These are phyloP conservation scores for Eucalyptus coolabah DNA, from an alignment of 345 rosid genomes.

Conservation along the genomic window DNA sequence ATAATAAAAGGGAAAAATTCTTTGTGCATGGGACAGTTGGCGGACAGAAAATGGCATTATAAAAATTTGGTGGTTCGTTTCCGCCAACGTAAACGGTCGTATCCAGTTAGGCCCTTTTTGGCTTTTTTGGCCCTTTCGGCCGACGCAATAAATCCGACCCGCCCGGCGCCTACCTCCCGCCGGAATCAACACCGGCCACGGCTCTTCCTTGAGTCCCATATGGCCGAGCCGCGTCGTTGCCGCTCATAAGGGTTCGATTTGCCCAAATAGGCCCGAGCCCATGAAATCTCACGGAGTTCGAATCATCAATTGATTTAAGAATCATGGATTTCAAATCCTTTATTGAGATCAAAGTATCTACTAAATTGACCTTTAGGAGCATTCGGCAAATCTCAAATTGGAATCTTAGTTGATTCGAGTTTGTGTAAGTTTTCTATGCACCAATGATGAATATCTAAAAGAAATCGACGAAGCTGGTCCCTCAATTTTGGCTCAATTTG, in stretches of 20 bases:
- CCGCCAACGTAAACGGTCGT: not conserved
- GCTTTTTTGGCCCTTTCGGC: not conserved
- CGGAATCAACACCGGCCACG: not conserved
- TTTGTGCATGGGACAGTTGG: not conserved
- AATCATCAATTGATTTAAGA: not conserved
- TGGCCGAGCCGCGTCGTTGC: not conserved
- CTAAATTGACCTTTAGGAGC: too few species aligned
- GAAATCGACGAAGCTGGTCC: fast-evolving
- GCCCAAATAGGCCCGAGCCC: not conserved
- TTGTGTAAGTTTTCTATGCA: too few species aligned
- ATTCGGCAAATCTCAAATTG: fast-evolving
- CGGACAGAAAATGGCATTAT: not conserved
- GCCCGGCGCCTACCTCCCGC: not conserved
- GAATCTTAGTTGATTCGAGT: fast-evolving
- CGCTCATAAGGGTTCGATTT: not conserved
- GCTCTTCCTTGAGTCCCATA: not conserved
- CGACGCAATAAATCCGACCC: not conserved
- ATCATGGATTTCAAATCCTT: fast-evolving
- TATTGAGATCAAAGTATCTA: fast-evolving
- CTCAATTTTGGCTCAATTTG: fast-evolving
- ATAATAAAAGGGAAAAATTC: not conserved
- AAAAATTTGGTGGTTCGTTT: not conserved
- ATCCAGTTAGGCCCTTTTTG: not conserved
- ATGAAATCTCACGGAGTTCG: not conserved
- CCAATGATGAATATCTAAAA: too few species aligned